Evolutionary conservation across 2,329 filamentous ascomycete genomes (phyloP).

Genomic region (Cercospora zeae-maydis): DNA sequence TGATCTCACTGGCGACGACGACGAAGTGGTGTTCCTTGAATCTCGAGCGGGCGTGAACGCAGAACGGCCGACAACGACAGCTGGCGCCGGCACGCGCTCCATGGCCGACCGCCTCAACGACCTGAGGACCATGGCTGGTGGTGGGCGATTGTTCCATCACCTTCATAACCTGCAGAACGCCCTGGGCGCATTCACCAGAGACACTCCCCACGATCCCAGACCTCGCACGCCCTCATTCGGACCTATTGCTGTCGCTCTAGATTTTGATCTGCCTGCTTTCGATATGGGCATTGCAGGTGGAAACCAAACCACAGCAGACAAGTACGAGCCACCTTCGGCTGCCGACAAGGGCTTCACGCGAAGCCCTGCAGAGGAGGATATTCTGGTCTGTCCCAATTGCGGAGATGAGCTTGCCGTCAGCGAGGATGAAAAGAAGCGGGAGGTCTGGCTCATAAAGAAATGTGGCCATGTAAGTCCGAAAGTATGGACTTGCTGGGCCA

Average conservation of each 20-base stretch:
- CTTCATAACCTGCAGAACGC: background rate
- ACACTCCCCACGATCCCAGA: background rate
- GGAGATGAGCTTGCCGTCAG: constrained; percentile 78
- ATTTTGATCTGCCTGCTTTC: constrained; percentile 46
- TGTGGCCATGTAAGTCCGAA: constrained; percentile 77
- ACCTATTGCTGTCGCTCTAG: constrained; percentile 22
- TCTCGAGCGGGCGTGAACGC: constrained; percentile 27
- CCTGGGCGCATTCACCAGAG: background rate
- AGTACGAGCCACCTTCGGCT: constrained; percentile 62
- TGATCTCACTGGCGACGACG: constrained; percentile 35
- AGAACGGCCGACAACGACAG: constrained; percentile 25
- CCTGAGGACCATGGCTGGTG: background rate
- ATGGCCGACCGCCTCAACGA: constrained; percentile 7
- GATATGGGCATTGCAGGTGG: constrained; percentile 38
- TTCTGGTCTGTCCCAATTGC: constrained; percentile 82
- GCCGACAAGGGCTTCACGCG: constrained; percentile 76
- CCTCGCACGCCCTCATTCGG: background rate
- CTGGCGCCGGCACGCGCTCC: constrained; percentile 25
- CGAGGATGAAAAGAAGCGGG: constrained; percentile 64
- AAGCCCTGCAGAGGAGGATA: constrained; percentile 65
- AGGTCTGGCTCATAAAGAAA: constrained; percentile 86
- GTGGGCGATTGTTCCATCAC: background rate
- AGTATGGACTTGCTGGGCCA: background rate
- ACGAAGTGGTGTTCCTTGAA: constrained; percentile 33
- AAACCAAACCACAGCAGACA: constrained; percentile 36